Evolutionary conservation across 1,139 yeast genomes (phyloP), one percentile per base, ranked within the genome.

Genomic region (Sugiyamaella grinbergsii): DNA sequence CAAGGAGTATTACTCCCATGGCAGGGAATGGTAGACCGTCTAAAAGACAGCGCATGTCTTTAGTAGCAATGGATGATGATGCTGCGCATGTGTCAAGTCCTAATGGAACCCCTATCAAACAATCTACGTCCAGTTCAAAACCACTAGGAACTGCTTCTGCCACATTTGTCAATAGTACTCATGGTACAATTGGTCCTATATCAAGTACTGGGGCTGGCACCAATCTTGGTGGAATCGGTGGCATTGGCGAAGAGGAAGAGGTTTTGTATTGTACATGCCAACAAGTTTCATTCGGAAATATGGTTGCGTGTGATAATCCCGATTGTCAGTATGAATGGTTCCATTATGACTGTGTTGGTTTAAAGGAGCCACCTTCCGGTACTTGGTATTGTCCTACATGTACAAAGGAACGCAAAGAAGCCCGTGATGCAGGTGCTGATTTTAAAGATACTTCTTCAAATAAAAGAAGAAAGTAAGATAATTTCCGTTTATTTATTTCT

Each of bases 251-350:
- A 47, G 90, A 83, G 57, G 87, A 85, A 23, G 69, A 82, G 77
- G 69, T 65, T 11, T 69, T 82, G 50, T 89, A 88, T 67, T 89
- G 96, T 68, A 80, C 84, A 69, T 89, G 96, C 66, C 88, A 85
- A 60, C 80, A 88, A 56, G 90, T 85, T 0, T 85, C 95, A 1
- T 86, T 83, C 70, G 96, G 96, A 10, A 88, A 87, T 58, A 89
- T 89, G 96, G 83, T 89, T 68, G 96, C 95, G 0, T 89, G 96
- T 67, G 96, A 89, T 65, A 85, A 85, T 62, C 82, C 80, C 16
- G 82, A 82, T 58, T 89, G 96, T 71, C 79, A 82, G 57, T 82
- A 75, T 62, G 96, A 88, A 66, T 89, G 96, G 96, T 89, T 88
- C 67, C 86, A 81, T 63, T 80, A 79, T 59, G 79, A 73, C 32